These are phyloP conservation scores for Phylloboletellus chloephorus DNA, from an alignment of 1,284 basidiomycete species.

Conservation along the genomic window DNA sequence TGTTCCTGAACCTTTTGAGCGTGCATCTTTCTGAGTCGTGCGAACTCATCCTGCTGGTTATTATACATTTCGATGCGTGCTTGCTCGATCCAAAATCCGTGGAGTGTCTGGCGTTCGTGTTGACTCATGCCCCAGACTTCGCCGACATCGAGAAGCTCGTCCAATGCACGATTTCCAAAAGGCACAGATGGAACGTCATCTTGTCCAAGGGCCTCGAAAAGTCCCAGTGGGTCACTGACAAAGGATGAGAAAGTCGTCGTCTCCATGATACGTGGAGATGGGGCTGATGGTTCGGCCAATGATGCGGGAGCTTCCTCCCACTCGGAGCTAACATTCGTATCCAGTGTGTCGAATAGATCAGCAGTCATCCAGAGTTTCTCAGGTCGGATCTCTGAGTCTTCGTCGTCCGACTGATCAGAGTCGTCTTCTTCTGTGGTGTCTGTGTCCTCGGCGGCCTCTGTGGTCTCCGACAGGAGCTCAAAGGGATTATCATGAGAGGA, in stretches of 20 bases:
- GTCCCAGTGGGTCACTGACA: conserved; percentile 21
- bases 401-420: conserved; percentile 10
- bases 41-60: conserved; percentile 36
- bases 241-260: conserved; percentile 1
- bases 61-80: conserved; percentile 28
- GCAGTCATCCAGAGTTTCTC: conserved; percentile 31
- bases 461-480: conserved; percentile 10
- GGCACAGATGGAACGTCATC: conserved; percentile 33
- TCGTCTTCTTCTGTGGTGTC: conserved; percentile 11
- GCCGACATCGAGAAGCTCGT: conserved; percentile 32
- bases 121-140: conserved; percentile 43
- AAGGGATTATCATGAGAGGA: conserved; percentile 16
- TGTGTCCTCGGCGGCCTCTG: conserved; percentile 7
- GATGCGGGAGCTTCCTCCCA: neutral
- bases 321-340: conserved; percentile 7
- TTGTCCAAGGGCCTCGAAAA: conserved; percentile 35
- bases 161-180: conserved; percentile 32
- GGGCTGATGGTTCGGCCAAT: neutral
- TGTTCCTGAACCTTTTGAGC: conserved; percentile 26
- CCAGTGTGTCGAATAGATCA: neutral
- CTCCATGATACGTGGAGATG: conserved; percentile 1
- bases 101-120: conserved; percentile 37
- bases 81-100: conserved; percentile 34
- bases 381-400: conserved; percentile 13
- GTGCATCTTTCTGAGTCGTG: conserved; percentile 33